A percentile compares a stretch with the other conserved stretches of the same genome.
phyloP scores from a whole-genome alignment of 2,329 filamentous ascomycete genomes.

The Keithomyces neogunnii region DNA sequence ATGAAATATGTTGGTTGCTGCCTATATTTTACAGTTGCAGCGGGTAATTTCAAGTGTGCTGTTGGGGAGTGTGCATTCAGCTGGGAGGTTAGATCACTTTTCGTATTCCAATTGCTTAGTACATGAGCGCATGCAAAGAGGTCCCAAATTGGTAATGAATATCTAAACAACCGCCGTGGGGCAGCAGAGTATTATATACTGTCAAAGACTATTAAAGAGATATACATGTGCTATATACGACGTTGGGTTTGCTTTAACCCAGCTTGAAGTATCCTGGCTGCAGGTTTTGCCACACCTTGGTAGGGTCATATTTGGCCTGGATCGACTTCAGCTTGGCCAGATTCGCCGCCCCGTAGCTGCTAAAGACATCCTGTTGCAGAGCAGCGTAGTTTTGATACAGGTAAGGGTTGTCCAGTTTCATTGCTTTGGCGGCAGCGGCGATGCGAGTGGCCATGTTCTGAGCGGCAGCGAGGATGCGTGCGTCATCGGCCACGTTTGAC shows the following conservation, averaged over 20 bases:
- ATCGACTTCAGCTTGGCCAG: conserved; percentile 21
- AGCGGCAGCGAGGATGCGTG: conserved; percentile 17
- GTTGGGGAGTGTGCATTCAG: too few species aligned
- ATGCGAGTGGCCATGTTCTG: conserved; percentile 18
- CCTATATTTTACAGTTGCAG: too few species aligned
- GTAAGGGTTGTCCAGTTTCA: conserved; percentile 25
- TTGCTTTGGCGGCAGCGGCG: conserved; percentile 19
- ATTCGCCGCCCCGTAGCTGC: conserved; percentile 30
- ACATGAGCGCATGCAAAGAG: too few species aligned
- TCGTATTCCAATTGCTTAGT: too few species aligned
- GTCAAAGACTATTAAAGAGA: too few species aligned
- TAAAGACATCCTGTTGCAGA: conserved; percentile 29
- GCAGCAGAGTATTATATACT: too few species aligned
- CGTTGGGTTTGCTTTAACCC: background rate
- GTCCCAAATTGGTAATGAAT: too few species aligned
- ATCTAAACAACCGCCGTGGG: too few species aligned
- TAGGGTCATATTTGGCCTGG: conserved; percentile 28
- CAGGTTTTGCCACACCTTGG: conserved; percentile 25
- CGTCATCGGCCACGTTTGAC: conserved; percentile 23
- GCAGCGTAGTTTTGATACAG: conserved; percentile 40
- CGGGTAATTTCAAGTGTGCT: too few species aligned
- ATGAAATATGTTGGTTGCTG: too few species aligned
- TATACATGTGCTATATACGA: background rate
- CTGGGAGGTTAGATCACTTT: too few species aligned
- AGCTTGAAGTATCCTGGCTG: conserved; percentile 32